These are phyloP conservation scores for Byssothecium circinans DNA, from an alignment of 2,329 filamentous ascomycete genomes.

Conservation along the genomic window DNA sequence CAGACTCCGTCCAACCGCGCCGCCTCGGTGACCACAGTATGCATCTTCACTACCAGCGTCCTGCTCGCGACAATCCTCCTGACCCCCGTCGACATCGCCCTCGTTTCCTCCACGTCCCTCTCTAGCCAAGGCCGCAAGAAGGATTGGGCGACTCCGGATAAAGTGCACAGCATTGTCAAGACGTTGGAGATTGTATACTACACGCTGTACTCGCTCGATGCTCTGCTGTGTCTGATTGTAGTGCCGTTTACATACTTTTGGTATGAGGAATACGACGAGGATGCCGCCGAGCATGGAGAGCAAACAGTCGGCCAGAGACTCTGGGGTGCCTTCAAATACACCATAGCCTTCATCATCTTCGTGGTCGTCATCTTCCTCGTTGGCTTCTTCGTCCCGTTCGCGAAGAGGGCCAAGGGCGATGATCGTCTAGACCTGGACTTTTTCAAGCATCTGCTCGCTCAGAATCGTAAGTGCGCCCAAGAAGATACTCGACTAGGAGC, in stretches of 20 bases:
- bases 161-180: constrained; percentile 74
- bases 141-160: constrained; percentile 86
- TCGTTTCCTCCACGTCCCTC: constrained; percentile 85
- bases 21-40: constrained; percentile 76
- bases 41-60: constrained; percentile 82
- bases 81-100: constrained; percentile 90
- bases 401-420: constrained; percentile 63
- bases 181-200: constrained; percentile 92
- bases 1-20: constrained; percentile 87
- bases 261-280: constrained; percentile 96
- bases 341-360: constrained; percentile 77
- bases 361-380: constrained; percentile 83
- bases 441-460: constrained; percentile 79
- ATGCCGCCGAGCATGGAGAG: constrained; percentile 76
- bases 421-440: constrained; percentile 82
- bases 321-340: constrained; percentile 88
- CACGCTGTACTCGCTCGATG: constrained; percentile 86
- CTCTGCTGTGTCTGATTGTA: constrained; percentile 81
- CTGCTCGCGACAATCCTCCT: constrained; percentile 90
- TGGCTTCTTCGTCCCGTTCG: constrained; percentile 89
- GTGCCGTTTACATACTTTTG: constrained; percentile 98
- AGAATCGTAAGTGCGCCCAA: constrained; percentile 64
- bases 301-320: constrained; percentile 72
- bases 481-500: constrained; percentile 6
- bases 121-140: constrained; percentile 80